These are phyloP conservation scores for Helianthus tuberosus DNA, from an alignment of 129 eudicot species.

Conservation along the genomic window DNA sequence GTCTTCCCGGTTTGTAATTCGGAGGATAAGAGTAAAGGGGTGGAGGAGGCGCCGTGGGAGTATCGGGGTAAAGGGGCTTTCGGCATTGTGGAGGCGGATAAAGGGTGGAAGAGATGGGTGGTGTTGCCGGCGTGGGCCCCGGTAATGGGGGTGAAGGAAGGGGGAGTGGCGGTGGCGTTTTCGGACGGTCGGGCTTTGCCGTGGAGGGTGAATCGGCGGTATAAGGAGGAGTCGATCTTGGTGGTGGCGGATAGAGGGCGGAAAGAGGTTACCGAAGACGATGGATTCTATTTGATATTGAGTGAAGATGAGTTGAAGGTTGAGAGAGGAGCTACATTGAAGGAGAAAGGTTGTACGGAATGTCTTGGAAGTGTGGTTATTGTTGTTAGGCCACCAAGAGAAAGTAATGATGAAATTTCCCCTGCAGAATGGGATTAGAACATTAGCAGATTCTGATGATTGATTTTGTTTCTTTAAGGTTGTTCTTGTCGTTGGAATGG, in stretches of 20 bases:
- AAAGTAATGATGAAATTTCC: slow-evolving; percentile 42
- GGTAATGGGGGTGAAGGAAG: slow-evolving; percentile 51
- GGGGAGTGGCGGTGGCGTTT: slow-evolving; percentile 81
- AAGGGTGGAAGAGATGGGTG: slow-evolving; percentile 83
- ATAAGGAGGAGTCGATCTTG: slow-evolving; percentile 66
- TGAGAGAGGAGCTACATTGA: slow-evolving; percentile 63
- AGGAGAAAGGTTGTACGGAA: slow-evolving; percentile 38
- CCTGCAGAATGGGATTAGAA: slow-evolving; percentile 81
- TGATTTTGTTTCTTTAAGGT: not conserved
- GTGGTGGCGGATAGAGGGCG: slow-evolving; percentile 73
- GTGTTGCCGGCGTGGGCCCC: slow-evolving; percentile 84
- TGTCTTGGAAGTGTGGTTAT: slow-evolving; percentile 73
- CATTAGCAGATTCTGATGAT: not conserved
- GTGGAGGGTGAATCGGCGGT: slow-evolving; percentile 67
- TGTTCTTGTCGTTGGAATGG: not conserved
- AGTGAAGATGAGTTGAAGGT: slow-evolving; percentile 56
- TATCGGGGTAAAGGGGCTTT: slow-evolving; percentile 54
- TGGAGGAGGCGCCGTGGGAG: slow-evolving; percentile 82
- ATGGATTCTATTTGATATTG: slow-evolving; percentile 63
- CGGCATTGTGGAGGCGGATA: slow-evolving; percentile 75
- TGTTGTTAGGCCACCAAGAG: slow-evolving; percentile 85
- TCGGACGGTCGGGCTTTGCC: slow-evolving; percentile 71
- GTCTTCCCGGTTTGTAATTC: slow-evolving; percentile 74
- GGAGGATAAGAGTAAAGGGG: slow-evolving; percentile 49
- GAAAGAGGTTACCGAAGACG: slow-evolving; percentile 56